A percentile compares a stretch with the other conserved stretches of the same genome.
These are phyloP conservation scores for Sungouiella thailandica DNA, from an alignment of 805 yeast species.

Conservation along the genomic window DNA sequence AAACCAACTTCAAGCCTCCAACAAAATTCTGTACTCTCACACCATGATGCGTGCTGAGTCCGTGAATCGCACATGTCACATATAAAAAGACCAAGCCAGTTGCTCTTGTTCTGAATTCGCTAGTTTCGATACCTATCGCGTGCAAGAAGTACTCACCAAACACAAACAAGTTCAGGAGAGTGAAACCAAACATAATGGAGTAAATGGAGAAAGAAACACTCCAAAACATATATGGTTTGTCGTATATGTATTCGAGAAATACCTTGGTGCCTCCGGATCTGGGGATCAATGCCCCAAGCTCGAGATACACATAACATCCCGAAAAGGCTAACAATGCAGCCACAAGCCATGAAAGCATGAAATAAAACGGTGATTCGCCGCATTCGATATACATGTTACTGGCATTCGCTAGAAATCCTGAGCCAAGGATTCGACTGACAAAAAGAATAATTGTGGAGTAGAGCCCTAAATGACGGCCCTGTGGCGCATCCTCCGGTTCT, in stretches of 20 bases:
- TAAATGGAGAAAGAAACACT: slow-evolving; percentile 47
- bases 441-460: slow-evolving; percentile 61
- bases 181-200: slow-evolving; percentile 51
- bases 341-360: slow-evolving; percentile 57
- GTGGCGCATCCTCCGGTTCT: slow-evolving; percentile 53
- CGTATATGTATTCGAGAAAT: slow-evolving; percentile 63
- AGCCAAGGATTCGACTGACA: slow-evolving; percentile 67
- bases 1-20: slow-evolving; percentile 55
- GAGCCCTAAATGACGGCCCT: slow-evolving; percentile 70
- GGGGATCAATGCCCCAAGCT: slow-evolving; percentile 66
- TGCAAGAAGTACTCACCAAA: slow-evolving; percentile 57
- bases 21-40: slow-evolving; percentile 55
- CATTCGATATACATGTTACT: slow-evolving; percentile 60
- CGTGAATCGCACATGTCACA: slow-evolving; percentile 42
- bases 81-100: slow-evolving; percentile 27
- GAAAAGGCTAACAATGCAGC: slow-evolving; percentile 61
- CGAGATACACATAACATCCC: slow-evolving; percentile 63
- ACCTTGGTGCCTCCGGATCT: slow-evolving; percentile 74
- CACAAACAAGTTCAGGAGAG: slow-evolving; percentile 50
- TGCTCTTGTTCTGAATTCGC: slow-evolving; percentile 30
- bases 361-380: slow-evolving; percentile 62
- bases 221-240: slow-evolving; percentile 52
- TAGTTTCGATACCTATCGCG: slow-evolving; percentile 37
- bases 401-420: slow-evolving; percentile 74
- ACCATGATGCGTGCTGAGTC: slow-evolving; percentile 56